phyloP scores from a whole-genome alignment of 345 rosid species.

The Corymbia maculata region DNA sequence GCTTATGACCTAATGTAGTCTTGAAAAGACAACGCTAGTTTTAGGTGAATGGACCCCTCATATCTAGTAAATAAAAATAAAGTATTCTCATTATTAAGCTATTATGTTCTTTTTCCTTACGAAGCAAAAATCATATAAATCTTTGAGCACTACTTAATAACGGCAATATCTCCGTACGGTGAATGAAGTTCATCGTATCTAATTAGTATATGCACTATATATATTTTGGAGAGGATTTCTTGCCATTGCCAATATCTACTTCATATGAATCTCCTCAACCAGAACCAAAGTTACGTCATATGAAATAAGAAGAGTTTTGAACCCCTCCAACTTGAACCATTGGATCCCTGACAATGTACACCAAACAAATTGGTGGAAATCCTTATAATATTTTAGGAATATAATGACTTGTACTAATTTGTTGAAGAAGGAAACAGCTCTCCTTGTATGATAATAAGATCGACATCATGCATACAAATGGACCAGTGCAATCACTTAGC shows the following conservation, averaged over 20 bases:
- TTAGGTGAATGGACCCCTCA: neutral
- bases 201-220: neutral
- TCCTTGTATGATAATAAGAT: neutral
- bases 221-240: neutral
- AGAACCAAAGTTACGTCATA: neutral
- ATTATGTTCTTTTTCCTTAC: neutral
- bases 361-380: no score
- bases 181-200: neutral
- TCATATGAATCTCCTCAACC: neutral
- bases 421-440: no score
- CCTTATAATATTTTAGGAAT: no score
- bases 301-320: neutral
- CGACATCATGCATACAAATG: neutral
- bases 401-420: no score
- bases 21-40: neutral
- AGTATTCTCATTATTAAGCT: neutral
- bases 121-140: neutral
- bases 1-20: neutral
- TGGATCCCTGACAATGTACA: no score
- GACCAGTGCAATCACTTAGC: neutral
- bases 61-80: no score
- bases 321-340: no score
- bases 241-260: neutral
- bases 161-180: neutral
- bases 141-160: neutral